Conservation (phyloP, 257 asterid species). For the Scutellaria galericulata region DNA sequence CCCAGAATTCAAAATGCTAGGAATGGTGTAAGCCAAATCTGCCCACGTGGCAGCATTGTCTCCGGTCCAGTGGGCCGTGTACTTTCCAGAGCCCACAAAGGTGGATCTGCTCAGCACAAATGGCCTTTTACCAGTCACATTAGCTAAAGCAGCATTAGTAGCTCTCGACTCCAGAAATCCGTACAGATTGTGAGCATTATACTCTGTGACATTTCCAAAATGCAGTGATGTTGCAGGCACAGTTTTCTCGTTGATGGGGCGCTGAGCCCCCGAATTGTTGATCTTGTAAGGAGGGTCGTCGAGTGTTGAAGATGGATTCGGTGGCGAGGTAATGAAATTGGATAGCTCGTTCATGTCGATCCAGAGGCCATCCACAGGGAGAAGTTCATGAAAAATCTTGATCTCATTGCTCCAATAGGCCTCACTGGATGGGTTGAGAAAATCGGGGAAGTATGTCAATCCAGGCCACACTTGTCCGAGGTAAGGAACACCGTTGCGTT, state of each 20-base stretch:
- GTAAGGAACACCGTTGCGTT: slow-evolving; percentile 69
- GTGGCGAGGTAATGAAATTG: slow-evolving; percentile 70
- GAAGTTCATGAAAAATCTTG: slow-evolving; percentile 51
- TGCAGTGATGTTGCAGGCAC: slow-evolving; percentile 74
- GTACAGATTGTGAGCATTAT: slow-evolving; percentile 76
- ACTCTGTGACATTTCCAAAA: slow-evolving; percentile 64
- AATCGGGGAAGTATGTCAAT: slow-evolving; percentile 73
- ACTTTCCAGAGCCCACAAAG: slow-evolving; percentile 88
- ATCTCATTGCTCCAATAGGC: slow-evolving; percentile 77
- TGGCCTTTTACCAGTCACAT: slow-evolving; percentile 66
- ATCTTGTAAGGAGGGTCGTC: slow-evolving; percentile 89
- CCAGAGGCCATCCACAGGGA: slow-evolving; percentile 87
- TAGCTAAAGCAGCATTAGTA: slow-evolving; percentile 62
- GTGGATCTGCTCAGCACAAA: slow-evolving; percentile 87
- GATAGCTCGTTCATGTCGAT: slow-evolving; percentile 93
- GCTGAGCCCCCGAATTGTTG: slow-evolving; percentile 58
- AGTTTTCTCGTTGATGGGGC: slow-evolving; percentile 55
- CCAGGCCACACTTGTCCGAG: slow-evolving; percentile 94
- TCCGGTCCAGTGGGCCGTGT: slow-evolving; percentile 96
- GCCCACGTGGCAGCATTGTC: slow-evolving; percentile 91
- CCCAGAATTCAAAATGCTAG: slow-evolving; percentile 75
- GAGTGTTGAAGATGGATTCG: slow-evolving; percentile 58
- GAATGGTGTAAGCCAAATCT: slow-evolving; percentile 74
- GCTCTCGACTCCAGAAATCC: slow-evolving; percentile 82
- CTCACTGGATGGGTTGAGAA: slow-evolving; percentile 59